phyloP scores from a whole-genome alignment of 176 grass and related monocot species.

The Zizania latifolia region DNA sequence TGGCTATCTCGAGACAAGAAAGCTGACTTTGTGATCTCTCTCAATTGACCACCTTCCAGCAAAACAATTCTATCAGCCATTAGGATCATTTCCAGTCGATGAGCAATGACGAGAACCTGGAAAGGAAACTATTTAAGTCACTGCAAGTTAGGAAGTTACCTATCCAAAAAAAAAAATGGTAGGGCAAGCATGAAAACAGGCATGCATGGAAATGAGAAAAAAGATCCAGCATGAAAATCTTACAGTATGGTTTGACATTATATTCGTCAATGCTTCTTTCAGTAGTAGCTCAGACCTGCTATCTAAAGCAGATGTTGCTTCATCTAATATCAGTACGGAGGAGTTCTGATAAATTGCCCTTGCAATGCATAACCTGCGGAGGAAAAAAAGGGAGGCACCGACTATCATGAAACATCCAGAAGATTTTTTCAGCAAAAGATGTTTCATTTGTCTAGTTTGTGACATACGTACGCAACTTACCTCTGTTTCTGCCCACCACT shows the following conservation, averaged over 20 bases:
- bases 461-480: slow-evolving; percentile 35
- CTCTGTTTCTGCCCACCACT: slow-evolving; percentile 77
- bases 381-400: slow-evolving; percentile 14
- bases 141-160: not conserved
- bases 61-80: slow-evolving; percentile 72
- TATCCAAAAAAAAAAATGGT: not conserved
- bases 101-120: slow-evolving; percentile 65
- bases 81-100: slow-evolving; percentile 61
- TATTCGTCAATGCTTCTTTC: slow-evolving; percentile 52
- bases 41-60: slow-evolving; percentile 44
- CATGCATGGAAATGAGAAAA: not conserved
- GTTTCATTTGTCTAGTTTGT: not conserved
- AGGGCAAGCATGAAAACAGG: not conserved
- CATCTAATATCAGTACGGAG: slow-evolving; percentile 67
- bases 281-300: slow-evolving; percentile 58
- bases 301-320: slow-evolving; percentile 84
- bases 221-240: not conserved
- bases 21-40: slow-evolving; percentile 39
- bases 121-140: not conserved
- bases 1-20: slow-evolving; percentile 38
- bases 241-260: slow-evolving; percentile 46
- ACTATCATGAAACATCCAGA: not conserved
- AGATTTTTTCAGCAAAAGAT: not conserved
- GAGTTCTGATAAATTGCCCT: slow-evolving; percentile 72
- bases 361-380: slow-evolving; percentile 55